Conservation (phyloP, 2,329 filamentous ascomycete species). For the Ustilaginoidea virens region DNA sequence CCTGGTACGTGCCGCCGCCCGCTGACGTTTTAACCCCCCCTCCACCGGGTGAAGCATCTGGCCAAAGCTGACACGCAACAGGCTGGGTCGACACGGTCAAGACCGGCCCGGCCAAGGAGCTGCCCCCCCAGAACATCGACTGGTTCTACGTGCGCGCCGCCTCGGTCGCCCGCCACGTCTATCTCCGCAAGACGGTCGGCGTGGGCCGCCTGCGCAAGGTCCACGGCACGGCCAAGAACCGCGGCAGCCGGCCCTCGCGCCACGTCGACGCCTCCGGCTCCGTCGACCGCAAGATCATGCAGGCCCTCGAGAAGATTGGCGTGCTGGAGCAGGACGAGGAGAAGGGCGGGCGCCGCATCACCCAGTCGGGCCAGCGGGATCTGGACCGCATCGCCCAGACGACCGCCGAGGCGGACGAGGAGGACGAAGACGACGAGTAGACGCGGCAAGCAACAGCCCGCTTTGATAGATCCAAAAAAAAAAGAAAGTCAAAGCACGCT, state of each 20-base stretch:
- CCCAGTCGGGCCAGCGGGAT: slow-evolving; percentile 96
- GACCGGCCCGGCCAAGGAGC: slow-evolving; percentile 91
- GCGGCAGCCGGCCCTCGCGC: slow-evolving; percentile 76
- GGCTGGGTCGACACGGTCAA: slow-evolving; percentile 99
- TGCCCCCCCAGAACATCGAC: slow-evolving; percentile 95
- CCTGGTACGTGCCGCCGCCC: slow-evolving; percentile 49
- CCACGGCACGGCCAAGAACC: slow-evolving; percentile 95
- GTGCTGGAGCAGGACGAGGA: slow-evolving; percentile 96
- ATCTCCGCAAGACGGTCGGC: slow-evolving; percentile 98
- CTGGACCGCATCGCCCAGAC: slow-evolving; percentile 89
- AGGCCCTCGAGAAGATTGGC: slow-evolving; percentile 98
- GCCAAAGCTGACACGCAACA: slow-evolving; percentile 17
- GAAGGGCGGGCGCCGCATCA: slow-evolving; percentile 96
- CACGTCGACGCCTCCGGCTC: slow-evolving; percentile 91
- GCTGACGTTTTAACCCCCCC: too few species aligned
- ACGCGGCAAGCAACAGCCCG: too few species aligned
- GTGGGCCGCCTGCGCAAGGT: slow-evolving; percentile 94
- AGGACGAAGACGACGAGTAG: slow-evolving; percentile 53
- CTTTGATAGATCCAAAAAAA: too few species aligned
- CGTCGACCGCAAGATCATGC: slow-evolving; percentile 95
- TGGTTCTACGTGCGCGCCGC: slow-evolving; percentile 91
- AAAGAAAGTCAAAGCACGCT: too few species aligned
- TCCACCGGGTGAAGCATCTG: too few species aligned
- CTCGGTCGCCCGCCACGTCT: slow-evolving; percentile 93
- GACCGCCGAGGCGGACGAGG: slow-evolving; percentile 57